Base-by-base conservation (phyloP, 73 alveolate genomes). In the Effrenium voratum region DNA sequence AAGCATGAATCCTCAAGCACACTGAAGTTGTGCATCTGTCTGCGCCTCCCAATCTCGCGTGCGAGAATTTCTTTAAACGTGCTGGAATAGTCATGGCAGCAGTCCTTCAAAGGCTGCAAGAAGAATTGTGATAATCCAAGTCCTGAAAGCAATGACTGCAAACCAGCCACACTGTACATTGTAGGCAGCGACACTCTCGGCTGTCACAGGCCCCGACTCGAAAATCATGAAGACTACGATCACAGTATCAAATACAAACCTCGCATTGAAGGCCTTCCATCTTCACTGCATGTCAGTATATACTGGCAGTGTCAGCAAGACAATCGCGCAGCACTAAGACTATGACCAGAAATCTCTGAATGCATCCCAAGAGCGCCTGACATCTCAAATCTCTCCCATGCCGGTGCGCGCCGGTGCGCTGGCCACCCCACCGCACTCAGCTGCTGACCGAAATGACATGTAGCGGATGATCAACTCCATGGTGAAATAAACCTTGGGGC, bases 341-440 rank as follows among this genome's bases (percentile, higher is more conserved):
- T 22, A 36, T 16, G 77, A 66, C 77, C 77, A 66, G 43, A 66
- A 32, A 40, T 66, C 77, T 30, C 40, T 66, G 77, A 66, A 66
- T 30, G 77, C 77, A 66, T 66, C 77, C 77, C 77, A 32, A 5
- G 77, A 66, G 77, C 77, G 77, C 77, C 77, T 66, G 41, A 36
- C 0, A 22, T 5, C 28, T 12, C 40, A 32, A 36, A 26, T 66
- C n/a, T n/a, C n/a, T n/a, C n/a, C n/a, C n/a, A n/a, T n/a, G n/a
- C n/a, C n/a, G n/a, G n/a, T n/a, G n/a, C n/a, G n/a, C n/a, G n/a
- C n/a, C n/a, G n/a, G n/a, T n/a, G n/a, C n/a, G n/a, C n/a, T n/a
- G n/a, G n/a, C n/a, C n/a, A n/a, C n/a, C n/a, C n/a, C n/a, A n/a
- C n/a, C n/a, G n/a, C n/a, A n/a, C n/a, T n/a, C n/a, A n/a, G n/a